Conservation (phyloP, 139 green algal species). For the Chlorella sp. region DNA sequence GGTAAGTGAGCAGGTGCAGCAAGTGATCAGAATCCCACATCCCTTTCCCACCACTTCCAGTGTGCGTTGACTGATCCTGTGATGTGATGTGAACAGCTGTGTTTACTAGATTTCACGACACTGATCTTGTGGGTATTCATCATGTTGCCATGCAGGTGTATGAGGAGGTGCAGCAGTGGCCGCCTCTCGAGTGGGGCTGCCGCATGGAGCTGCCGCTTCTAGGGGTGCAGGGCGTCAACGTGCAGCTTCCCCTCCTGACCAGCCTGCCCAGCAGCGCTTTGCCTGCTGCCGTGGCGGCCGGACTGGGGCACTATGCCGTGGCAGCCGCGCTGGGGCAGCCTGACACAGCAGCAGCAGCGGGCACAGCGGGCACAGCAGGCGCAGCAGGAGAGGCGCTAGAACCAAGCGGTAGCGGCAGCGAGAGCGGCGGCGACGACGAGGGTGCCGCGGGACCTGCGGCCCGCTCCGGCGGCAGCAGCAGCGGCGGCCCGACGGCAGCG, state of each 20-base stretch:
- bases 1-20: slow-evolving; percentile 53
- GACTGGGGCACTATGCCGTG: neutral
- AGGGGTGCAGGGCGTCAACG: neutral
- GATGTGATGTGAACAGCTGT: no score
- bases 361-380: neutral
- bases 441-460: neutral
- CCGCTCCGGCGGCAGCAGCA: neutral
- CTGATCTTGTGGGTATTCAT: no score
- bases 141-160: slow-evolving; percentile 57
- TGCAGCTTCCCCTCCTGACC: slow-evolving; percentile 35
- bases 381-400: neutral
- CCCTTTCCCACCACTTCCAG: no score
- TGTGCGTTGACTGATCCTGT: no score
- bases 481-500: neutral
- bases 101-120: no score
- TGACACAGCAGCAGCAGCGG: neutral
- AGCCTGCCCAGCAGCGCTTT: slow-evolving; percentile 18
- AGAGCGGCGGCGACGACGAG: neutral
- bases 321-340: neutral
- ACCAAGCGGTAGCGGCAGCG: neutral
- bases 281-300: slow-evolving; percentile 17
- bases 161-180: slow-evolving; percentile 44
- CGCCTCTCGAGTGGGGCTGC: slow-evolving; percentile 44
- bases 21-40: no score
- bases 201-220: slow-evolving; percentile 31